Evolutionary conservation across 176 grass and related monocot species (phyloP).

Genomic region (Cocos nucifera): DNA sequence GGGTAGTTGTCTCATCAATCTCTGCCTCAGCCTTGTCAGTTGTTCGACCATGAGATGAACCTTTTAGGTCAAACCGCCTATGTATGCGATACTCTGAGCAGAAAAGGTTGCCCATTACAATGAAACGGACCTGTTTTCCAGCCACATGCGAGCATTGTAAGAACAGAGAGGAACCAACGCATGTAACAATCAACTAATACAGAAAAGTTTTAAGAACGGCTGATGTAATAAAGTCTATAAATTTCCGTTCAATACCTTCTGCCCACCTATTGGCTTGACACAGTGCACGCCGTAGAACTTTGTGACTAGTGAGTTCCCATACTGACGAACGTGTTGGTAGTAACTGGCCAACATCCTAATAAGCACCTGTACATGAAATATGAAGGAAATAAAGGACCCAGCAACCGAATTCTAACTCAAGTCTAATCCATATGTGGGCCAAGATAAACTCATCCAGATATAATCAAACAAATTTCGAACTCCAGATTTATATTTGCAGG

Average conservation of each 20-base stretch:
- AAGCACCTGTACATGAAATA: conserved; percentile 32
- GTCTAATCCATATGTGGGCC: no score
- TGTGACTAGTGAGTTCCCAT: conserved; percentile 49
- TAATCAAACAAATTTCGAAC: no score
- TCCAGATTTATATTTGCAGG: no score
- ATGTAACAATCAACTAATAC: no score
- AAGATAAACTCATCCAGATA: no score
- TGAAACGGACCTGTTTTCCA: conserved; percentile 61
- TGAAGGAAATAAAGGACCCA: background rate
- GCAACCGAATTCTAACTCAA: background rate
- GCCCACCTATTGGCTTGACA: conserved; percentile 61
- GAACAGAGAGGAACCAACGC: no score
- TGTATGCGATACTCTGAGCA: conserved; percentile 90
- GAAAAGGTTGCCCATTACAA: conserved; percentile 97
- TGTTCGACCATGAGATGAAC: conserved; percentile 84
- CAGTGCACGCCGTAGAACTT: conserved; percentile 68
- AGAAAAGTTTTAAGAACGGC: no score
- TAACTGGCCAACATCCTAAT: conserved; percentile 63
- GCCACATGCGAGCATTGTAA: no score
- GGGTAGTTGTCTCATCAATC: conserved; percentile 90
- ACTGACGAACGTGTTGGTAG: conserved; percentile 47
- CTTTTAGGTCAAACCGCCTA: conserved; percentile 92
- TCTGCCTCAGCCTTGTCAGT: conserved; percentile 82
- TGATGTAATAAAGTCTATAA: no score
- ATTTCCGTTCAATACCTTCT: conserved; percentile 31